Base-by-base conservation (phyloP, 208 protist species). In the Leishmania mexicana region DNA sequence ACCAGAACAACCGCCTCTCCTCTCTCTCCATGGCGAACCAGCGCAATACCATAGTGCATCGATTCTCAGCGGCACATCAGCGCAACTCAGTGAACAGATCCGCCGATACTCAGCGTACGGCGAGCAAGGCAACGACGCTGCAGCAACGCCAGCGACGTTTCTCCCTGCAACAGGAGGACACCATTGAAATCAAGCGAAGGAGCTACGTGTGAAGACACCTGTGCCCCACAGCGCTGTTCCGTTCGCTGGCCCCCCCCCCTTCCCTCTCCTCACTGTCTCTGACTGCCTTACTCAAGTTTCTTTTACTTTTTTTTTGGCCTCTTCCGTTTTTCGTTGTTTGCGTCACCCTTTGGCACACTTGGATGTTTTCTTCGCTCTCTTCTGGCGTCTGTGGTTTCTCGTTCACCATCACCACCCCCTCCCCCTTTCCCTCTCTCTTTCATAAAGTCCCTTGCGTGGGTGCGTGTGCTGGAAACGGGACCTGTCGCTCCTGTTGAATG, bases 101-200 rank as follows among this genome's bases (percentile, higher is more conserved):
- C 38, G 19, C 31, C 31, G 47, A 80, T 60, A 38, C 31, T 0
- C 17, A 35, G 24, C 38, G 35, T 40, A 35, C 54, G 1, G 13
- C 35, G 4, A 40, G 72, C n/a, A 58, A 58, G 72, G 42, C 8
- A 8, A 8, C 17, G 57, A 28, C 5, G 64, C 47, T 38, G 62
- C 58, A 71, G 24, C 38, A 79, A n/a, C 75, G 38, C 38, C 40
- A 70, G 58, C 58, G 75, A 24, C 42, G 75, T 47, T 47, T 65
- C 42, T 60, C 58, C 13, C 3, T 49, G 45, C 58, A 24, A 35
- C 42, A 65, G 42, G 58, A 79, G 53, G 28, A 19, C 45, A 38
- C 58, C 38, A 38, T 70, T 31, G 42, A 76, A 62, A 45, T 79
- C 54, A 70, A 79, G 58, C 35, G 75, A 42, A 67, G 54, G 28